Evolutionary conservation across 2,329 filamentous ascomycete genomes (phyloP).

Genomic region (Epichloe festucae): DNA sequence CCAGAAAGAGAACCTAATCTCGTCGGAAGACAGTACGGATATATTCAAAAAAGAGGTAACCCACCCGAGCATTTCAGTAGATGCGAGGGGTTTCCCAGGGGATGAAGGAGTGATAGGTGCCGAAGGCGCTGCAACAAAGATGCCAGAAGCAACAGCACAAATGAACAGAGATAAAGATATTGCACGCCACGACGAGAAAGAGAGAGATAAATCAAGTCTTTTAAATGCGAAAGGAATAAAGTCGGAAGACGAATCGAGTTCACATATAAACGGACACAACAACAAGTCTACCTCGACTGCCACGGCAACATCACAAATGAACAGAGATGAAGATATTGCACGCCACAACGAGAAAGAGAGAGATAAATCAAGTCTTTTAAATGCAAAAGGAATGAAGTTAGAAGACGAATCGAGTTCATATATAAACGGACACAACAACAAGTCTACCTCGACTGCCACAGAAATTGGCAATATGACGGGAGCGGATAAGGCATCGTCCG

Average conservation of each 20-base stretch:
- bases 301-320: too few species aligned
- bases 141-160: background rate
- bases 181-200: background rate
- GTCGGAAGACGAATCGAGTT: background rate
- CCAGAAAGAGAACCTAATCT: conserved; percentile 22
- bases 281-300: background rate
- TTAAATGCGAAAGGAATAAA: background rate
- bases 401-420: background rate
- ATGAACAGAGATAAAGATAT: background rate
- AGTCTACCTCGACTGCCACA: background rate
- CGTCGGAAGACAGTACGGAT: conserved; percentile 13
- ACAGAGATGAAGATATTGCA: background rate
- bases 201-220: background rate
- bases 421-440: background rate
- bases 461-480: background rate
- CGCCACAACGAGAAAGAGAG: background rate
- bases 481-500: background rate
- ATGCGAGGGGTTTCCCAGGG: background rate
- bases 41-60: background rate
- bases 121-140: background rate
- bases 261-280: background rate
- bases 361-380: background rate
- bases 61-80: background rate
- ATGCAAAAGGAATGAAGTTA: background rate
- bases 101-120: background rate